phyloP scores from a whole-genome alignment of 345 rosid genomes.

The Populus euphratica region DNA sequence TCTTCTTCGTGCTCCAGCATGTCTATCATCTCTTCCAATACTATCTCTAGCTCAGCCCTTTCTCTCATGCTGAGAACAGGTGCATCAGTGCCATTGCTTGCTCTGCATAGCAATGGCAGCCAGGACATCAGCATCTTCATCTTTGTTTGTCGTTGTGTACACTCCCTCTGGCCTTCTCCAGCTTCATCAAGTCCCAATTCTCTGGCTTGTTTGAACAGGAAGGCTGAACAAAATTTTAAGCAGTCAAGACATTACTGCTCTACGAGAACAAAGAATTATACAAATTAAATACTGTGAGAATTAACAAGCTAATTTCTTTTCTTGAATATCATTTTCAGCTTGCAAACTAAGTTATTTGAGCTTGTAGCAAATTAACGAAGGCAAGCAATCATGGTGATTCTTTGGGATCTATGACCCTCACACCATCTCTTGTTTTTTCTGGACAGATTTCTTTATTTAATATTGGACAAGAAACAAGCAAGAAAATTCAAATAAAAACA shows the following conservation, averaged over 20 bases:
- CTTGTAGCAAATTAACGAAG: too few relatives aligned
- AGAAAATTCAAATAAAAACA: too few relatives aligned
- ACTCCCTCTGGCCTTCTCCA: slow-evolving; percentile 37
- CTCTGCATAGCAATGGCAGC: slow-evolving; percentile 76
- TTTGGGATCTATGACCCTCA: too few relatives aligned
- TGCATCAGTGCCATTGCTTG: slow-evolving; percentile 61
- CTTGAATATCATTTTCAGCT: too few relatives aligned
- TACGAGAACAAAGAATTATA: not conserved
- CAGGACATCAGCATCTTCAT: slow-evolving; percentile 66
- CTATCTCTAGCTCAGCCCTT: slow-evolving; percentile 50
- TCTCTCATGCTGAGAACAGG: slow-evolving; percentile 54
- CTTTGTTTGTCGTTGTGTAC: slow-evolving; percentile 33
- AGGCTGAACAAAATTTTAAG: slow-evolving; percentile 39
- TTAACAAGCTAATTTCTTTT: too few relatives aligned
- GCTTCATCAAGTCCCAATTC: slow-evolving; percentile 33
- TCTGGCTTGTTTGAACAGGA: slow-evolving; percentile 65
- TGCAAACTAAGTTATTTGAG: too few relatives aligned
- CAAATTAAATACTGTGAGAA: too few relatives aligned
- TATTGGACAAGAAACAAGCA: too few relatives aligned
- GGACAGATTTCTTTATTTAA: too few relatives aligned
- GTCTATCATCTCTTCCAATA: slow-evolving; percentile 57
- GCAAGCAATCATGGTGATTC: too few relatives aligned
- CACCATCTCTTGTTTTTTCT: too few relatives aligned
- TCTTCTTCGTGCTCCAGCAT: slow-evolving; percentile 49
- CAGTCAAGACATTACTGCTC: not conserved